Evolutionary conservation across 306 rosid species (phyloP), one percentile per base, ranked within the genome.

Genomic region (Prunus armeniaca): DNA sequence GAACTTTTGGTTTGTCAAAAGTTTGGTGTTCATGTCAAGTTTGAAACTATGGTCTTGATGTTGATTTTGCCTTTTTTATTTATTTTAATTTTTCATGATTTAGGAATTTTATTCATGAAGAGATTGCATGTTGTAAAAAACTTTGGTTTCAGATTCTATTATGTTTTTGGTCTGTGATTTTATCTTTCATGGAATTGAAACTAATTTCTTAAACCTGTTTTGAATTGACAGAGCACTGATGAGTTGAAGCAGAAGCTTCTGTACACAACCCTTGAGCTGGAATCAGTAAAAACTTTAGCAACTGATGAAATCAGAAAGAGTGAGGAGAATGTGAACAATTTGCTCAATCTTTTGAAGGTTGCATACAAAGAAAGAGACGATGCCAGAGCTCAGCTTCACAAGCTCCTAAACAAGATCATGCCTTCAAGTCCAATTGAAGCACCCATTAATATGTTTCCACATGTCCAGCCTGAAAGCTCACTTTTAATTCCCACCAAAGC

Each of bases 321-420:
- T 51, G 81, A 80, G 38, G 90, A 84, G 82, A 80, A 75, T 10
- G 27, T 79, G 60, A 80, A 61, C 41, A 61, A 77, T 20, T 60
- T 90, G 17, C 27, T 84, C 3, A 70, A 75, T 43, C 84, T 84
- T 28, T 77, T 94, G 19, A 56, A 84, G 13, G 54, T 69, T 61
- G 86, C 91, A 6, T 60, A 47, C 65, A 65, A 84, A 70, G 97
- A 94, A 67, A 82, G 92, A 79, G 94, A 89, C 6, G 92, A 91
- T 75, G 93, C 94, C 1, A 88, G 76, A 69, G 65, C 77, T 32
- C 86, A 89, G 76, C 80, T 94, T 11, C 84, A 82, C 13, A 88
- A 78, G 20, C 66, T 85, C 9, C 12, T 75, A 65, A 83, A 70
- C 77, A 83, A 77, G 24, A 38, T 84, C 7, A 20, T 65, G 24